Percentiles rank a stretch among this genome's conserved stretches.
Evolutionary conservation across 371 early-diverging fungal genomes (phyloP).

Genomic region (Saksenaea vasiformis): DNA sequence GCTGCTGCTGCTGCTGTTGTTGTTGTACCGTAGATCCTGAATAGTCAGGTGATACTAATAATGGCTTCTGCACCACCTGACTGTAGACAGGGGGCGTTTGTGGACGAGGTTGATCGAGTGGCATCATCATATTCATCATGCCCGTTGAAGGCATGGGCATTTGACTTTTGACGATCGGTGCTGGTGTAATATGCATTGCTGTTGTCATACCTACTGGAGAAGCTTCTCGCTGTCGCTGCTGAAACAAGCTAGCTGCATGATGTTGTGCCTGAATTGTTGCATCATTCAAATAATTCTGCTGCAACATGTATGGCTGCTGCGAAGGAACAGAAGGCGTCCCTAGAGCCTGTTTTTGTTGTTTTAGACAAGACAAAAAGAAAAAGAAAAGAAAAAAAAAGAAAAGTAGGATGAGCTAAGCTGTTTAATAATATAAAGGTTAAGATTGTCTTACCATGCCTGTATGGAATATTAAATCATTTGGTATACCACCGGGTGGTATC

Average conservation of each 20-base stretch:
- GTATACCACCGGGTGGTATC: background rate
- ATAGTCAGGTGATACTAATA: conserved; percentile 7
- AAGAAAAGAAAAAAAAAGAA: background rate
- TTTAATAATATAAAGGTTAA: background rate
- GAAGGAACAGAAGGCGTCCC: conserved; percentile 1
- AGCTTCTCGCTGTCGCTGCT: background rate
- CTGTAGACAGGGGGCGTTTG: conserved; percentile 6
- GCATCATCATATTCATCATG: conserved; percentile 1
- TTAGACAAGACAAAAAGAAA: background rate
- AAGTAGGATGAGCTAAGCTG: too few species aligned
- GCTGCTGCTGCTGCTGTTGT: conserved; percentile 10
- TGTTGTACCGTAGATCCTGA: conserved; percentile 8
- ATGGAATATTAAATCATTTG: background rate
- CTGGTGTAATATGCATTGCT: conserved; percentile 12
- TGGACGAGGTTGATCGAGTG: background rate
- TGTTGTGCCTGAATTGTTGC: conserved; percentile 4
- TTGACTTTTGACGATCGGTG: conserved; percentile 26
- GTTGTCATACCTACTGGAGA: conserved; percentile 2
- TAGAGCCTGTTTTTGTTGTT: background rate
- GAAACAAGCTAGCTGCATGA: conserved; percentile 6
- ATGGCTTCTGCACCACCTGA: conserved; percentile 5
- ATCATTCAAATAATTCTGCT: conserved; percentile 6
- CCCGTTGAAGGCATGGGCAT: background rate
- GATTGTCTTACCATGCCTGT: background rate
- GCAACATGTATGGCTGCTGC: conserved; percentile 1